Evolutionary conservation across 257 asterid species (phyloP), one percentile per base, ranked within the genome.

Genomic region (Solanum pennellii): DNA sequence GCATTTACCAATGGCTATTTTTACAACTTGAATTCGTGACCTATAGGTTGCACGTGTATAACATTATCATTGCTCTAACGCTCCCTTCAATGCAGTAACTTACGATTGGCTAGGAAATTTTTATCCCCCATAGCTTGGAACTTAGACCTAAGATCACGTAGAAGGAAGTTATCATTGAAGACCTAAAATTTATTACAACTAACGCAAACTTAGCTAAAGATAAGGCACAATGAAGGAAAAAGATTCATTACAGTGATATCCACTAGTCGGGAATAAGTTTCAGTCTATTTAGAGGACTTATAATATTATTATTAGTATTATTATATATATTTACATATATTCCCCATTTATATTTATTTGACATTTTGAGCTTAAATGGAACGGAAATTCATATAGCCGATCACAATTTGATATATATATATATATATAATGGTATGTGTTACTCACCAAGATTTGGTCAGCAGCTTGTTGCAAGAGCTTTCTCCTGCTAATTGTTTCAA

Each of bases 51-150:
- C 73, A 66, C 18, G 6, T 25, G 2, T 2, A 13, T 66, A 66
- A 25, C 4, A 0, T 66, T 66, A 0, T n/a, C 2, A 1, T 25
- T 66, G 33, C 8, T n/a, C 31, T 15, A 62, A 21, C 0, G 14
- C 29, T 62, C 15, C 1, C 1, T 12, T 66, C 0, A 0, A 25
- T 66, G 15, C 1, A 75, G 0, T 39, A 39, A 74, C 31, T 76
- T 13, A n/a, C 44, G 60, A 7, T 23, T 41, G 13, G 35, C 12
- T 12, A 2, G 18, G 5, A 39, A 11, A 0, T 0, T 8, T 5
- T 5, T 16, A 8, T 8, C 0, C 14, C 75, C 8, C 27, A 21
- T 60, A 60, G 68, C 27, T 69, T 13, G 23, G 41, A 2, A 25
- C 4, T 0, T 27, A 69, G 75, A 29, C 11, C 75, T 68, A 62